Evolutionary conservation across 2,329 filamentous ascomycete genomes (phyloP).

Genomic region (Aspergillus transmontanensis): DNA sequence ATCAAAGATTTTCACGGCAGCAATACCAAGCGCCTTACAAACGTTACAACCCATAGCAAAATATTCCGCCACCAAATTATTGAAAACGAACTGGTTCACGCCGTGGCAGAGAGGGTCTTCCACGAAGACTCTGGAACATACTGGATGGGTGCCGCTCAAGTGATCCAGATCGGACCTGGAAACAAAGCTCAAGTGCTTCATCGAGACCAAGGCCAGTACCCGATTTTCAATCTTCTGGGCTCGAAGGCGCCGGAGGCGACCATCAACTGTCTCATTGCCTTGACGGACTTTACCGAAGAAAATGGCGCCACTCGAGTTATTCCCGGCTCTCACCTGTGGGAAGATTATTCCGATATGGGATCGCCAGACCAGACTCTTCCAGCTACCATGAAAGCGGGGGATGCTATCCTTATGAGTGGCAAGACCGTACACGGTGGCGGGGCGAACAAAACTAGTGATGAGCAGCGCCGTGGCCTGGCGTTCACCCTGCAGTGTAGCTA

Average conservation of each 20-base stretch:
- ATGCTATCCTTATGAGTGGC: slow-evolving; percentile 16
- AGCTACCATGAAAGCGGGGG: slow-evolving; percentile 21
- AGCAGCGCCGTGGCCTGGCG: neutral
- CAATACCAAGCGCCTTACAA: neutral
- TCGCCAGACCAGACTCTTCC: slow-evolving; percentile 15
- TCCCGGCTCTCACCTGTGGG: slow-evolving; percentile 5
- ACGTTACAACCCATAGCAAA: neutral
- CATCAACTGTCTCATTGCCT: slow-evolving; percentile 20
- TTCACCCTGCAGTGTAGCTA: neutral
- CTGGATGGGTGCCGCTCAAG: slow-evolving; percentile 16
- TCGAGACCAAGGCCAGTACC: slow-evolving; percentile 12
- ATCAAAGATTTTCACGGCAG: neutral
- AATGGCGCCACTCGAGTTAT: slow-evolving; percentile 9
- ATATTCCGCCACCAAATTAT: slow-evolving; percentile 10
- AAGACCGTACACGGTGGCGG: slow-evolving; percentile 23
- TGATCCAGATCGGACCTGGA: slow-evolving; percentile 17
- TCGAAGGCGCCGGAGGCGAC: slow-evolving; percentile 7
- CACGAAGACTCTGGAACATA: slow-evolving; percentile 10
- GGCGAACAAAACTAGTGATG: slow-evolving; percentile 6
- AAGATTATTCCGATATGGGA: slow-evolving; percentile 3
- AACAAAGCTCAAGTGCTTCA: slow-evolving; percentile 15
- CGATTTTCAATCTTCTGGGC: neutral
- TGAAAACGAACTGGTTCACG: slow-evolving; percentile 11
- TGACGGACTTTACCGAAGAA: slow-evolving; percentile 10
- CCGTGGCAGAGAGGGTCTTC: slow-evolving; percentile 8